Evolutionary conservation across 108 stramenopile species (phyloP).

Genomic region (Aurantiochytrium sp.): DNA sequence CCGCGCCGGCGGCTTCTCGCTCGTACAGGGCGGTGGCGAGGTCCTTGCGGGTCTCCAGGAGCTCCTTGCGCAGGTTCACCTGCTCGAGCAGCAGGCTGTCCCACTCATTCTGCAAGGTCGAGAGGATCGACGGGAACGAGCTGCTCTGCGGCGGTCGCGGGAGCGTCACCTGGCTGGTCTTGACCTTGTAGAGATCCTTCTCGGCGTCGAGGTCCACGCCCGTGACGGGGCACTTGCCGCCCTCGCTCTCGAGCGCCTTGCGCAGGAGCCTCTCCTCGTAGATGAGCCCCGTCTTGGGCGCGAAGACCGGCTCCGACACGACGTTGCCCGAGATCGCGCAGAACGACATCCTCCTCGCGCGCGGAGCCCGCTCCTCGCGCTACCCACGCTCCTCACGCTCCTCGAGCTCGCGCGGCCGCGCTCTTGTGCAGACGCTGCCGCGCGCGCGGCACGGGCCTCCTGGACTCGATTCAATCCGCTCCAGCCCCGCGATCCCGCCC

Average conservation of each 20-base stretch:
- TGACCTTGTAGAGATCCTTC: not conserved
- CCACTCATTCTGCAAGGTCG: slow-evolving; percentile 73
- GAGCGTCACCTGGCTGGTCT: not conserved
- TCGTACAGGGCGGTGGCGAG: slow-evolving; percentile 84
- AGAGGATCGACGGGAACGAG: slow-evolving; percentile 63
- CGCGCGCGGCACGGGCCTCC: too few species aligned
- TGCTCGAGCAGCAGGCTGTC: slow-evolving; percentile 79
- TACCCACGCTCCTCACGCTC: too few species aligned
- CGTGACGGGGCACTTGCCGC: slow-evolving; percentile 13
- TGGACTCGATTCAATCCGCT: too few species aligned
- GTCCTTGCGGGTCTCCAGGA: slow-evolving; percentile 79
- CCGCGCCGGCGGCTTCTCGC: slow-evolving; percentile 88
- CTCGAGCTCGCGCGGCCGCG: too few species aligned
- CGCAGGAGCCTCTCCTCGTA: slow-evolving; percentile 39
- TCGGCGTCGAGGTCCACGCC: not conserved
- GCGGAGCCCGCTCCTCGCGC: too few species aligned
- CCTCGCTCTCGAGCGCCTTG: slow-evolving; percentile 30
- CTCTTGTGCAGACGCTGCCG: too few species aligned
- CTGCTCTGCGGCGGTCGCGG: slow-evolving; percentile 37
- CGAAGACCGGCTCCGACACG: slow-evolving; percentile 40
- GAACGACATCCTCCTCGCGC: not conserved
- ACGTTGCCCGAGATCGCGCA: slow-evolving; percentile 43
- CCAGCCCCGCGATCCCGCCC: too few species aligned
- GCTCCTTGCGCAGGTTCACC: slow-evolving; percentile 69
- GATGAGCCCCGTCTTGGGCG: slow-evolving; percentile 13